A percentile compares a stretch with the other conserved stretches of the same genome.
Evolutionary conservation across 106 monocot genomes (phyloP).

Genomic region (Triglochin maritima): DNA sequence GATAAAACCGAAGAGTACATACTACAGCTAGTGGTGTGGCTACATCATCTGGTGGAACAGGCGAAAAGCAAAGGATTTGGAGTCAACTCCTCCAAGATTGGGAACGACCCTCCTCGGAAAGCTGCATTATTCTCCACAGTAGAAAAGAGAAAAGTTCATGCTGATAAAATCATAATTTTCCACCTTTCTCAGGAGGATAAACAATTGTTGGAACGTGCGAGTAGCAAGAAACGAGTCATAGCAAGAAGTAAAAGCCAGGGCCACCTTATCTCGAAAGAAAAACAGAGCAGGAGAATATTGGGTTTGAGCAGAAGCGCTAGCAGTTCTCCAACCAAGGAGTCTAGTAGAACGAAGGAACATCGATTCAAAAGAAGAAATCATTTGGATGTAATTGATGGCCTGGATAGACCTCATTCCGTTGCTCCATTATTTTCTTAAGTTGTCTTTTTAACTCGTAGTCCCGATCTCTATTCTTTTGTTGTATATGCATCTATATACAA

Average conservation of each 20-base stretch:
- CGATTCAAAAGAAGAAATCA: constrained; percentile 21
- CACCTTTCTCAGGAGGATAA: constrained; percentile 49
- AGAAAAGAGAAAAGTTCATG: not conserved
- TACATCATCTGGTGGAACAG: constrained; percentile 68
- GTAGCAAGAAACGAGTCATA: constrained; percentile 10
- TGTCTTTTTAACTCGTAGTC: not conserved
- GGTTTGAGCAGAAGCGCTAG: constrained; percentile 38
- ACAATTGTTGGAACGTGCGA: constrained; percentile 29
- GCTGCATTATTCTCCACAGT: not conserved
- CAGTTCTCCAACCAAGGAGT: constrained; percentile 39
- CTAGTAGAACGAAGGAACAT: constrained; percentile 3
- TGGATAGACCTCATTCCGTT: constrained; percentile 22
- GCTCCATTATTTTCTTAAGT: not conserved
- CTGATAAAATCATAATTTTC: not conserved
- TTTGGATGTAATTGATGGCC: constrained; percentile 60
- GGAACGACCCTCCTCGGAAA: constrained; percentile 4
- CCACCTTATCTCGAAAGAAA: constrained; percentile 4
- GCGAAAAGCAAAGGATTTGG: constrained; percentile 36
- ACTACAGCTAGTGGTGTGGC: constrained; percentile 60
- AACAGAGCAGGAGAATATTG: not conserved
- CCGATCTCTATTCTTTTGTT: constrained; percentile 1
- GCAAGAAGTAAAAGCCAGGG: constrained; percentile 60
- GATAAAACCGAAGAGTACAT: constrained; percentile 72
- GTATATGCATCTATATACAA: constrained; percentile 2
- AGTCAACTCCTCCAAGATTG: constrained; percentile 22